phyloP scores from a whole-genome alignment of 208 protist species.

The Trypanosoma melophagium region DNA sequence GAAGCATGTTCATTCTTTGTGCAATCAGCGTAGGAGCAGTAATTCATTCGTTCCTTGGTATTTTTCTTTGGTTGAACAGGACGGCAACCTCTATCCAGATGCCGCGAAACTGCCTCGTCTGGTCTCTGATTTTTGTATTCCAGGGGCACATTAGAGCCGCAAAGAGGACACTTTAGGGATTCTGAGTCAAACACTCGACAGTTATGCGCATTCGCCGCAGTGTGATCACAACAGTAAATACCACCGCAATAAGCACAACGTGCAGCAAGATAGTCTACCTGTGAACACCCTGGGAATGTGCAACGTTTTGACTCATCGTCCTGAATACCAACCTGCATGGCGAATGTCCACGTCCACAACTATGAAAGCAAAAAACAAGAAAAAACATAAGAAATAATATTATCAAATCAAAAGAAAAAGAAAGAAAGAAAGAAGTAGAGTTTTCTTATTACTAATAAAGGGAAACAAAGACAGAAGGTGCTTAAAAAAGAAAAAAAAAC shows the following conservation, averaged over 20 bases:
- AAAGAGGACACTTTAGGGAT: constrained; percentile 53
- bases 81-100: constrained; percentile 76
- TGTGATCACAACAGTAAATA: constrained; percentile 81
- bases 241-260: constrained; percentile 70
- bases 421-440: no score
- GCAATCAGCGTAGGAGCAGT: constrained; percentile 54
- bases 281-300: constrained; percentile 57
- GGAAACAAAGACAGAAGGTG: no score
- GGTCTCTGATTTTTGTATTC: constrained; percentile 52
- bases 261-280: constrained; percentile 71
- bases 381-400: not conserved
- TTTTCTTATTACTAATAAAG: no score
- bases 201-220: constrained; percentile 51
- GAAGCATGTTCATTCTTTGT: constrained; percentile 31
- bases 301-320: constrained; percentile 76
- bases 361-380: not conserved
- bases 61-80: not conserved
- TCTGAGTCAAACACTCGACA: constrained; percentile 48
- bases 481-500: no score
- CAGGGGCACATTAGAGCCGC: constrained; percentile 45
- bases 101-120: constrained; percentile 72
- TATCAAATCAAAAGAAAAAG: no score
- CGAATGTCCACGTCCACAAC: not conserved
- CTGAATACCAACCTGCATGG: constrained; percentile 84
- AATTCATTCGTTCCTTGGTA: constrained; percentile 23